Base-by-base conservation (phyloP, 108 stramenopile species). In the Cyclotella choctawhatcheeana region DNA sequence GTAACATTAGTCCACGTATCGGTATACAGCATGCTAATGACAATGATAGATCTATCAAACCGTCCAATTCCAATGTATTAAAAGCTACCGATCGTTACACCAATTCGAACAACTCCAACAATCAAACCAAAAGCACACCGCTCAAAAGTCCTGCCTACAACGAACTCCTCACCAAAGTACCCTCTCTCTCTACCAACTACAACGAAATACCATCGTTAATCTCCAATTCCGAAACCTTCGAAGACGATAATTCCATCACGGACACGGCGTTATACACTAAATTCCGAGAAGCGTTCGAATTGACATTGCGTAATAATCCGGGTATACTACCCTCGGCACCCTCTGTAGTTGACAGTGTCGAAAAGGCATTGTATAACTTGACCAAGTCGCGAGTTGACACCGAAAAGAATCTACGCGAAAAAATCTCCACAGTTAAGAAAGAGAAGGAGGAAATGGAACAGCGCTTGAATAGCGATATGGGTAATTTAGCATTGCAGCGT, bases 281-380 rank as follows among this genome's bases (percentile, higher is more conserved):
- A 44, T 79, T 79, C 50, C 55, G 52, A 31, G 70, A 79, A 51
- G 77, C 77, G 14, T 79, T 79, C 60, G 58, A 66, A 32, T 35
- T 67, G 0, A 79, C 77, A 2, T 34, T 79, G 26, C 34, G 47
- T 37, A 71, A 66, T 29, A 71, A 79, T 61, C 77, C 77, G 0
- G 64, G 56, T 0, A 79, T 79, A 18, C 30, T 79, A 21, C 77
- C 77, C 2, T 69, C 65, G 24, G 59, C 69, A 0, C 69, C 70
- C n/a, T 32, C 26, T 5, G 64, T 79, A 1, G 45, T 79, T 12
- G 27, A 47, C 37, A 71, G 69, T 22, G 66, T 79, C 25, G 56
- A 79, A n/a, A 60, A 59, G 22, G 48, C 77, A 27, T 24, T 71
- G 50, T 51, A 44, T 51, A 79, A 79, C 34, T 32, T 67, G 2